Conservation (phyloP, 2,329 filamentous ascomycete genomes). For the Aspergillus amoenus region DNA sequence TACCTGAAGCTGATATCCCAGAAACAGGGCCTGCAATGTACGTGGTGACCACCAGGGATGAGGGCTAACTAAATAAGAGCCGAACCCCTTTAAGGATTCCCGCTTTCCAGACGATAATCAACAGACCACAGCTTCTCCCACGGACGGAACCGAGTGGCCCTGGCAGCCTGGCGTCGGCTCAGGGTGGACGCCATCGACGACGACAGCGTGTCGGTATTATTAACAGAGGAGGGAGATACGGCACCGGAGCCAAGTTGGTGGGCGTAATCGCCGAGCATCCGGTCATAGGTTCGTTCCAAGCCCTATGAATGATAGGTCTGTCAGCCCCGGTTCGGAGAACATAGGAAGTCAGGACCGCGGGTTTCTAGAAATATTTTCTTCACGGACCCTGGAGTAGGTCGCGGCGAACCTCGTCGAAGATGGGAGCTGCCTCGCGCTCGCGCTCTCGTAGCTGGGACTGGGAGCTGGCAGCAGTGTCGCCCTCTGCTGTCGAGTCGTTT, state of each 20-base stretch:
- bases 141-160: slow-evolving; percentile 28
- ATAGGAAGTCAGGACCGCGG: slow-evolving; percentile 12
- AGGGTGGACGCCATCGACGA: slow-evolving; percentile 26
- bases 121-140: slow-evolving; percentile 47
- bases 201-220: slow-evolving; percentile 5
- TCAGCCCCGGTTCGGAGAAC: slow-evolving; percentile 19
- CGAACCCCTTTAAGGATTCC: not conserved
- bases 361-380: slow-evolving; percentile 15
- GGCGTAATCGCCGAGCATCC: not conserved
- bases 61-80: not conserved
- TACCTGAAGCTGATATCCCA: not conserved
- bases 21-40: not conserved
- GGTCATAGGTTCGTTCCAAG: slow-evolving; percentile 12
- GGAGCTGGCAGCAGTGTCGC: slow-evolving; percentile 25
- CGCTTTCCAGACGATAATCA: slow-evolving; percentile 40
- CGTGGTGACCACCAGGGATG: not conserved
- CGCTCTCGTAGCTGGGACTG: slow-evolving; percentile 27
- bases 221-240: slow-evolving; percentile 18
- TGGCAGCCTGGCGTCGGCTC: slow-evolving; percentile 18
- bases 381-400: slow-evolving; percentile 46
- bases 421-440: slow-evolving; percentile 34
- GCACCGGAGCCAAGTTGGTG: slow-evolving; percentile 1
- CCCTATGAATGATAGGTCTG: slow-evolving; percentile 21
- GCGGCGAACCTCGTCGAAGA: slow-evolving; percentile 51
- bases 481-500: slow-evolving; percentile 36